These are phyloP conservation scores for Bocquillonia castaneifolia DNA, from an alignment of 441 rosid genomes.

Conservation along the genomic window DNA sequence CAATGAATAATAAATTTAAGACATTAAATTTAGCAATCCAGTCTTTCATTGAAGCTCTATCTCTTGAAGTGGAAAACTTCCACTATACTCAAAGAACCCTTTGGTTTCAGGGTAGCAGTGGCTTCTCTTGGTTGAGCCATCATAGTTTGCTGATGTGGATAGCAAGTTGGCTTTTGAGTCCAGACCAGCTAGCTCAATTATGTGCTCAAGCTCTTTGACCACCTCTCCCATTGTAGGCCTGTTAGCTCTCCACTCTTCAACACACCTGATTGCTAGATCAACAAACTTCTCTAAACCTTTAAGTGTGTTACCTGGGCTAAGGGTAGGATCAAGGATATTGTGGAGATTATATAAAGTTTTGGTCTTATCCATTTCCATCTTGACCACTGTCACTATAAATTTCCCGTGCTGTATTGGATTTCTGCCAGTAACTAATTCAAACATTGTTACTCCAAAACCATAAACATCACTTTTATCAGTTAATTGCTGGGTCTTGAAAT, in stretches of 20 bases:
- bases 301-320: conserved; percentile 27
- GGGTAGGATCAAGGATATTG: conserved; percentile 40
- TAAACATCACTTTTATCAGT: background rate
- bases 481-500: conserved; percentile 26
- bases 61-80: background rate
- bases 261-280: conserved; percentile 55
- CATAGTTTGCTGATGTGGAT: conserved; percentile 40
- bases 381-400: conserved; percentile 60
- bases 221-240: conserved; percentile 65
- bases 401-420: conserved; percentile 56
- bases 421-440: conserved; percentile 55
- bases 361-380: conserved; percentile 37
- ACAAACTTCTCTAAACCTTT: conserved; percentile 52
- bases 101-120: background rate
- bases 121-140: background rate
- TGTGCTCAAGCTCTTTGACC: conserved; percentile 61
- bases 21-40: no score
- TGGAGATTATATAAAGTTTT: conserved; percentile 48
- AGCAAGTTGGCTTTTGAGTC: conserved; percentile 51
- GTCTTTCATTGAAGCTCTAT: no score
- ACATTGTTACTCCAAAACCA: background rate
- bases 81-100: background rate
- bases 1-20: no score
- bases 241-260: conserved; percentile 43
- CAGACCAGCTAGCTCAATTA: conserved; percentile 47